Percentiles rank a stretch among this genome's conserved stretches.
Evolutionary conservation across 2,329 filamentous ascomycete species (phyloP).

Genomic region (Calonectria montana): DNA sequence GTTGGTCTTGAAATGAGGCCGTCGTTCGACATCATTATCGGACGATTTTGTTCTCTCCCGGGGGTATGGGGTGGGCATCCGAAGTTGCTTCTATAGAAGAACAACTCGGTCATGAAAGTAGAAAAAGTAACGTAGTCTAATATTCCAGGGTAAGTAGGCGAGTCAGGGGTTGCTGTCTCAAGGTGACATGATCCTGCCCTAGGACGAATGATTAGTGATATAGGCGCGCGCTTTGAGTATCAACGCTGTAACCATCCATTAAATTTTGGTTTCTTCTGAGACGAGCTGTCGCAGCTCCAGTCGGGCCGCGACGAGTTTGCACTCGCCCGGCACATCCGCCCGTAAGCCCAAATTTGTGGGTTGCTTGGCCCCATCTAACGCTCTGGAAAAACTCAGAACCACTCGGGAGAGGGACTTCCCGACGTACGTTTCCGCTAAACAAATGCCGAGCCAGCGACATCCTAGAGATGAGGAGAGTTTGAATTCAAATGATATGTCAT

Average conservation of each 20-base stretch:
- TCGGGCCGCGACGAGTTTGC: conserved; percentile 1
- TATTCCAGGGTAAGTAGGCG: not conserved
- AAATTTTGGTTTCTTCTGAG: not conserved
- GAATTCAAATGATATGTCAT: not conserved
- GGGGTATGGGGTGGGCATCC: conserved; percentile 7
- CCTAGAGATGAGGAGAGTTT: not conserved
- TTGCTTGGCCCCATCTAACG: not conserved
- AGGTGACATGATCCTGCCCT: not conserved
- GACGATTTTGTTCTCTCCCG: not conserved
- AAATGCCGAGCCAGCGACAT: not conserved
- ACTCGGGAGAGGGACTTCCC: not conserved
- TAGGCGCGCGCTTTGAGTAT: not conserved
- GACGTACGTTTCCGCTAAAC: not conserved
- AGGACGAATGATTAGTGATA: not conserved
- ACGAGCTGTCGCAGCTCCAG: not conserved
- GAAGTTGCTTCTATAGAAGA: not conserved
- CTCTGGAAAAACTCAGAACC: not conserved
- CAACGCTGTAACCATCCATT: conserved; percentile 9
- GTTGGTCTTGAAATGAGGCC: not conserved
- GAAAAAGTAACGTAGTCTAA: not conserved
- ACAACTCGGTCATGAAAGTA: not conserved
- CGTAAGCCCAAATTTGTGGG: not conserved
- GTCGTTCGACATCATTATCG: conserved; percentile 12
- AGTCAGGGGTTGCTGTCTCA: conserved; percentile 5
- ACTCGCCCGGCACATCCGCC: not conserved